phyloP scores from a whole-genome alignment of 2,329 filamentous ascomycete genomes.

The Cytospora leucostoma region DNA sequence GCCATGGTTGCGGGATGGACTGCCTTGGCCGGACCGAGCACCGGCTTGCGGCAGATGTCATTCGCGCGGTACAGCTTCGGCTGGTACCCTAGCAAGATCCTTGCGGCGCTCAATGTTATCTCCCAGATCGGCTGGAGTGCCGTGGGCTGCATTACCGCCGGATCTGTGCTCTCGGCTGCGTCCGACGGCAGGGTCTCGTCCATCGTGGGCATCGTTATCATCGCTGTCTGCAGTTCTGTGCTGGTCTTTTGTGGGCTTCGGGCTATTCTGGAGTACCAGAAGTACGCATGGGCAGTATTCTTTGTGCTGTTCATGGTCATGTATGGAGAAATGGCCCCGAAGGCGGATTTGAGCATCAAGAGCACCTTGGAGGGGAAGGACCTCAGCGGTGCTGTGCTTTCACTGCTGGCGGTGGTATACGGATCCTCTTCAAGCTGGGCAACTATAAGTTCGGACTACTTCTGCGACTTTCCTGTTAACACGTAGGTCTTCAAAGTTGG shows the following conservation, averaged over 20 bases:
- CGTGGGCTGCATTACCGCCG: slow-evolving; percentile 53
- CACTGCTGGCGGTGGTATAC: slow-evolving; percentile 48
- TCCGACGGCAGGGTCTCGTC: slow-evolving; percentile 46
- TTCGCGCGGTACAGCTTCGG: slow-evolving; percentile 51
- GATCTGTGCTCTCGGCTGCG: slow-evolving; percentile 48
- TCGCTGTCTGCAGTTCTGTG: slow-evolving; percentile 49
- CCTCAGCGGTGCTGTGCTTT: slow-evolving; percentile 43
- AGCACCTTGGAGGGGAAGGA: slow-evolving; percentile 39
- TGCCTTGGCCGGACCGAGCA: slow-evolving; percentile 51
- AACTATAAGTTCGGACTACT: slow-evolving; percentile 47
- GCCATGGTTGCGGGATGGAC: slow-evolving; percentile 47
- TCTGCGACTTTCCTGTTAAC: slow-evolving; percentile 48
- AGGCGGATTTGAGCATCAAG: slow-evolving; percentile 42
- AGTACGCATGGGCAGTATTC: slow-evolving; percentile 51
- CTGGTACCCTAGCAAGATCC: slow-evolving; percentile 52
- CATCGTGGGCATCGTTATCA: slow-evolving; percentile 55
- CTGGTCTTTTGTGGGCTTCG: slow-evolving; percentile 54
- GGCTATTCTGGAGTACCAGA: slow-evolving; percentile 50
- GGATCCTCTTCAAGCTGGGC: slow-evolving; percentile 50
- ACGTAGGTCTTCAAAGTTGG: slow-evolving; percentile 30
- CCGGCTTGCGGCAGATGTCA: slow-evolving; percentile 52
- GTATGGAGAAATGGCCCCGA: slow-evolving; percentile 46
- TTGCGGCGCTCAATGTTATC: slow-evolving; percentile 51
- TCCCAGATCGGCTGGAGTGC: slow-evolving; percentile 54
- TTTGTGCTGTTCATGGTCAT: slow-evolving; percentile 52